Base-by-base conservation (phyloP, 495 filamentous ascomycete species). In the Bombardia bombarda region DNA sequence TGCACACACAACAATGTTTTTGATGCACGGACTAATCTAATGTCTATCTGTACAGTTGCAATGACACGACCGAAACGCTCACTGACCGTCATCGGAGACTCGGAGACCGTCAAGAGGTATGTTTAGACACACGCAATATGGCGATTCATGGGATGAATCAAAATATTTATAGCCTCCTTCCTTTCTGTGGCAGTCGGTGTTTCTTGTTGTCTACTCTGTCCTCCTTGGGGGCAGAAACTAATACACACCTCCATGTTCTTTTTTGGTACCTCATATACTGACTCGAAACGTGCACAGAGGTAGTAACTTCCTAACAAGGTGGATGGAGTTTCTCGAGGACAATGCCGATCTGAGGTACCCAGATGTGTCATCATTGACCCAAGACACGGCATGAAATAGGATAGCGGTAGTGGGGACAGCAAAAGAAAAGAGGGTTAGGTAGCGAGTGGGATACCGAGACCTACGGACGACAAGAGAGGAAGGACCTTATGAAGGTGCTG, bases 61-160 rank as follows among this genome's bases (percentile, higher is more conserved):
- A 95, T 97, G 87, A 97, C 92, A 31, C 77, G 92, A 32, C 86
- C 92, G 7, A 90, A 86, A 62, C 75, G 92, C 36, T 90, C 90
- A 56, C 70, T 98, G 9, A 90, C 86, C 45, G 78, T 97, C 28
- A 83, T 95, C 48, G 92, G 90, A 10, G 90, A 97, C 57, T 87
- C 85, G 30, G 92, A 96, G 60, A 97, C 90, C 16, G 84, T 94
- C 30, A 82, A 80, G 62, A 72, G 73, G 85, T 87, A 67, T 73
- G 83, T 77, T 25, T 13, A 12, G 38, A 35, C 7, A 40, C n/a
- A 12, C 45, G 24, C 39, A 42, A 18, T 40, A 33, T 33, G 8
- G 9, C 8, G 8, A 7, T 13, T 30, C 26, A 30, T 30, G 26
- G 13, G 26, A 13, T 13, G 7, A 13, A 30, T 7, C 7, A 30